These are phyloP conservation scores for Leptographium wingfieldii DNA, from an alignment of 2,329 filamentous ascomycete genomes.

Conservation along the genomic window DNA sequence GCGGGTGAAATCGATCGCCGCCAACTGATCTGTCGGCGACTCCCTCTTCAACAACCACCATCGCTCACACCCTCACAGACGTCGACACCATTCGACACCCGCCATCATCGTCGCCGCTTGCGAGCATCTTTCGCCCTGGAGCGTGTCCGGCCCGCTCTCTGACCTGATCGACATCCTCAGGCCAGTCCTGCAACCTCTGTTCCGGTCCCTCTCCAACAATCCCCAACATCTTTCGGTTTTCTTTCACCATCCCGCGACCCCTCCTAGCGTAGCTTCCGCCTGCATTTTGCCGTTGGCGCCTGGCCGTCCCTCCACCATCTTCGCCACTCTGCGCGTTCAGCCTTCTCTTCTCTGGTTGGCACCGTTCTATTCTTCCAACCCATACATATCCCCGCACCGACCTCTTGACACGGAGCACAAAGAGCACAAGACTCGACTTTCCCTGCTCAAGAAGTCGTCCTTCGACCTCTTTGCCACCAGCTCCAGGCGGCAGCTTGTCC, in stretches of 20 bases:
- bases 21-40: conserved; percentile 2
- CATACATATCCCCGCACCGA: not conserved
- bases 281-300: conserved; percentile 1
- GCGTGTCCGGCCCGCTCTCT: too few relatives aligned
- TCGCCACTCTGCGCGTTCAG: not conserved
- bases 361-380: not conserved
- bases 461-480: not conserved
- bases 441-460: not conserved
- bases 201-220: not conserved
- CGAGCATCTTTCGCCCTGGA: not conserved
- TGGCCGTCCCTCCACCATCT: not conserved
- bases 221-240: not conserved
- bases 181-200: not conserved
- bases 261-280: conserved; percentile 3
- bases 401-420: not conserved
- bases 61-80: not conserved
- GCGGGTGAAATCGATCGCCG: conserved; percentile 5
- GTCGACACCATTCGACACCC: too few relatives aligned
- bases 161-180: not conserved
- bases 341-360: not conserved
- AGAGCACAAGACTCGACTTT: not conserved
- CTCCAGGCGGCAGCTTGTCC: not conserved
- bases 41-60: not conserved
- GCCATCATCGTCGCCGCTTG: not conserved
- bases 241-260: not conserved